Base-by-base conservation (phyloP, 495 filamentous ascomycete species). In the Amorphotheca resinae region DNA sequence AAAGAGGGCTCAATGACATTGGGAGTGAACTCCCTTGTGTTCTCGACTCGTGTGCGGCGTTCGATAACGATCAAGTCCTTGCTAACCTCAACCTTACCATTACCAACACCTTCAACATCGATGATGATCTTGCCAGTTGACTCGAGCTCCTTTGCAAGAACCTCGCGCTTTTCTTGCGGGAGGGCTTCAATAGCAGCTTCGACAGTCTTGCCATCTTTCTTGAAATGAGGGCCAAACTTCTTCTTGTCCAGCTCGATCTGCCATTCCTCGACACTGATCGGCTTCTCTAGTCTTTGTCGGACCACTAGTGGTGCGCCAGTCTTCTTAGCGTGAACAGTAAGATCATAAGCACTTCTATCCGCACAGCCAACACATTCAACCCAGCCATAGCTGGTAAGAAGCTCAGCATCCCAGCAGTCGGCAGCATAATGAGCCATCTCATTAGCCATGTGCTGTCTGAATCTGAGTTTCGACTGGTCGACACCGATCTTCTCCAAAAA, bases 1-100 rank as follows among this genome's bases (percentile, higher is more conserved):
- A 83, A 83, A 0, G 79, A 82, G 0, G 79, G 79, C 56, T 83
- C 79, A 36, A 82, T 80, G 31, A 82, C 77, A 52, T 80, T 82
- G 6, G 79, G 78, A 1, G 68, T 78, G 56, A 70, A 83, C 54
- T 80, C 74, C 16, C 79, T 59, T 15, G 62, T 68, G 45, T 74
- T 67, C 44, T 74, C 70, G 3, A 59, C 56, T 26, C 70, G 55
- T 12, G 70, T 80, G 31, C 68, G 62, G 46, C 66, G 69, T 54
- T 71, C 68, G 46, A 78, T 75, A 33, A 61, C 62, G 38, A 76
- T 57, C n/a, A 82, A 55, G 18, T 73, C 72, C 36, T 69, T 69
- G 9, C 64, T 61, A 3, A 81, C 57, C 52, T 76, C 65, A 8
- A 80, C 73, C 49, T 67, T 73, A 21, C 76, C 74, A 44, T 64